Base-by-base conservation (phyloP, 2,329 filamentous ascomycete species). In the Zymoseptoria crescenta region DNA sequence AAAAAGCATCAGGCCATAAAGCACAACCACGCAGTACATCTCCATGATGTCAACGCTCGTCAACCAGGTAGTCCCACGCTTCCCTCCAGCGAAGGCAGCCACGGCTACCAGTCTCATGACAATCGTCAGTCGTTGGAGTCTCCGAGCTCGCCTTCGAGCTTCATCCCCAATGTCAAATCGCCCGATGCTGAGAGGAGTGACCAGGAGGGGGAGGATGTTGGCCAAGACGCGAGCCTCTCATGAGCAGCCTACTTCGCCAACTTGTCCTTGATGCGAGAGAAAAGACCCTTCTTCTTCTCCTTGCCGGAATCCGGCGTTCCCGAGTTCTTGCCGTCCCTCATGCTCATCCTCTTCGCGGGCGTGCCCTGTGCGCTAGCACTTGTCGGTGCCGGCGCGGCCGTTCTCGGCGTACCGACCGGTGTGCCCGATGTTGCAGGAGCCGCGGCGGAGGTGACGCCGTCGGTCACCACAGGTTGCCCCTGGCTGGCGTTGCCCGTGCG, bases 241-340 rank as follows among this genome's bases (percentile, higher is more conserved):
- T 13, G 35, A 41, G 16, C 4, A 55, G 27, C 13, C 59, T 66
- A 69, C 52, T 67, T 63, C 62, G 68, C 69, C 62, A 80, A 69
- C 73, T 78, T 79, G 59, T 79, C 77, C 75, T 79, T 79, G 61
- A 80, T 63, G 71, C 75, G 77, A 64, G 74, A 74, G 60, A 80
- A 79, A 67, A 80, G 73, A 56, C 74, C 74, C 68, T 77, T 73
- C 73, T 77, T 78, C 70, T 77, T 78, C 69, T 77, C 77, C 73
- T 77, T 76, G 61, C 65, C 61, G 59, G 72, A 76, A 56, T 76
- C 74, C n/a, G 76, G 72, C 7, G 75, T 76, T 35, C 68, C 71
- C 63, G 74, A 74, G 27, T 68, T 72, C 65, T 72, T 67, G 10
- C 68, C 60, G 49, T 68, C 68, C 27, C 67, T 65, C 56, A 70